Evolutionary conservation across 2,329 filamentous ascomycete genomes (phyloP).

Genomic region (Hyphodiscus sp.): DNA sequence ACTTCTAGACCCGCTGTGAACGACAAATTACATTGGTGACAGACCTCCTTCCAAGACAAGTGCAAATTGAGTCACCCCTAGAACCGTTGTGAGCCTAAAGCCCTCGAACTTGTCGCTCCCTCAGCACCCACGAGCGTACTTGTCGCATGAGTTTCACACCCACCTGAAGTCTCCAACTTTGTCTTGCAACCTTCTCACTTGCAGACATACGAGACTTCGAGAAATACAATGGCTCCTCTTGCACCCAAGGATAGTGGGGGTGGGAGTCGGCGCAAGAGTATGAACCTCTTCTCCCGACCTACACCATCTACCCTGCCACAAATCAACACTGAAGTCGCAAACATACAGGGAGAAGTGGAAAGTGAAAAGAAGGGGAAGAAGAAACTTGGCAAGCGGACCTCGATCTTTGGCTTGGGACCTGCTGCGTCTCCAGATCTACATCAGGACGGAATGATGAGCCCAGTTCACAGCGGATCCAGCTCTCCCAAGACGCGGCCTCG

Average conservation of each 20-base stretch:
- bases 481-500: conserved; percentile 24
- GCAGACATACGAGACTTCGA: conserved; percentile 5
- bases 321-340: conserved; percentile 22
- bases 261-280: conserved; percentile 25
- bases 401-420: conserved; percentile 24
- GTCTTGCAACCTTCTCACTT: conserved; percentile 5
- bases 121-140: neutral
- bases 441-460: conserved; percentile 19
- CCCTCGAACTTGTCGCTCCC: neutral
- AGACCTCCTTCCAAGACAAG: neutral
- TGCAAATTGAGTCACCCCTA: neutral
- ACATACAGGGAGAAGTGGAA: conserved; percentile 9
- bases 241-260: conserved; percentile 13
- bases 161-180: conserved; percentile 1
- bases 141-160: conserved; percentile 1
- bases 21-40: neutral
- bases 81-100: too few species aligned
- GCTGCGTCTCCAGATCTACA: conserved; percentile 14
- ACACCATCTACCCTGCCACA: conserved; percentile 20
- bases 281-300: conserved; percentile 24
- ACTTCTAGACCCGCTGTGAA: neutral
- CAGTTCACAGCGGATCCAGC: conserved; percentile 15
- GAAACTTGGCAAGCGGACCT: conserved; percentile 23
- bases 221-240: conserved; percentile 22
- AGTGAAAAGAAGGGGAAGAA: conserved; percentile 25